Percentiles rank a stretch among this genome's conserved stretches.
Conservation (phyloP, 306 rosid genomes). For the Medicago ruthenica region DNA sequence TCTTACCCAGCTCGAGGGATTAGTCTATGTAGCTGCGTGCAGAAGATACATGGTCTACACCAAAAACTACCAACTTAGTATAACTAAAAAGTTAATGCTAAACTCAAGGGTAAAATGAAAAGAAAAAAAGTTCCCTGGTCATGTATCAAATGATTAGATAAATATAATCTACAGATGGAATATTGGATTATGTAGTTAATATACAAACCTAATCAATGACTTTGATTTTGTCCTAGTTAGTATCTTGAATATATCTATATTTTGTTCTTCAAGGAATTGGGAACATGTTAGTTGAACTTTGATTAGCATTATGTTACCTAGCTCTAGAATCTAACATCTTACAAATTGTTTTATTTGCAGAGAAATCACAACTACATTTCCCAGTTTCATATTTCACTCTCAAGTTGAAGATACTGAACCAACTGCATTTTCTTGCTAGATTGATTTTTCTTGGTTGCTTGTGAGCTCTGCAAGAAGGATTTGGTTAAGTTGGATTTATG, state of each 20-base stretch:
- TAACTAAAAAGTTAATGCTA: too few relatives aligned
- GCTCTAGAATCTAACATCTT: slow-evolving; percentile 29
- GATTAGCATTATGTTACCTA: slow-evolving; percentile 17
- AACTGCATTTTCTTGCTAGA: slow-evolving; percentile 25
- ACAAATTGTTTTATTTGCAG: slow-evolving; percentile 48
- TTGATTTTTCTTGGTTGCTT: slow-evolving; percentile 19
- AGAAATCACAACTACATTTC: slow-evolving; percentile 74
- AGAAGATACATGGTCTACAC: too few relatives aligned
- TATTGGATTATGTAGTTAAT: background rate
- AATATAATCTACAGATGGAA: slow-evolving; percentile 13
- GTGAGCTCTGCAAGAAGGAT: slow-evolving; percentile 33
- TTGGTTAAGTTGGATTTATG: slow-evolving; percentile 25
- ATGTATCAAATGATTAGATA: too few relatives aligned
- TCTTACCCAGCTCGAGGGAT: too few relatives aligned
- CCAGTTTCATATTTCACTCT: slow-evolving; percentile 70
- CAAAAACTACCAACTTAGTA: too few relatives aligned
- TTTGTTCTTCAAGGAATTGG: background rate
- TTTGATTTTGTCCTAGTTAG: background rate
- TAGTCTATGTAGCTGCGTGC: too few relatives aligned
- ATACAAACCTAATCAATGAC: background rate
- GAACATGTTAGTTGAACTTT: background rate
- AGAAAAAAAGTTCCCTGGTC: too few relatives aligned
- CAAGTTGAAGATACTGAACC: slow-evolving; percentile 65
- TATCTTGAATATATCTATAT: background rate
- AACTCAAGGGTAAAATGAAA: too few relatives aligned